Conservation (phyloP, 202 grass and related monocot species). For the Panicum virgatum region DNA sequence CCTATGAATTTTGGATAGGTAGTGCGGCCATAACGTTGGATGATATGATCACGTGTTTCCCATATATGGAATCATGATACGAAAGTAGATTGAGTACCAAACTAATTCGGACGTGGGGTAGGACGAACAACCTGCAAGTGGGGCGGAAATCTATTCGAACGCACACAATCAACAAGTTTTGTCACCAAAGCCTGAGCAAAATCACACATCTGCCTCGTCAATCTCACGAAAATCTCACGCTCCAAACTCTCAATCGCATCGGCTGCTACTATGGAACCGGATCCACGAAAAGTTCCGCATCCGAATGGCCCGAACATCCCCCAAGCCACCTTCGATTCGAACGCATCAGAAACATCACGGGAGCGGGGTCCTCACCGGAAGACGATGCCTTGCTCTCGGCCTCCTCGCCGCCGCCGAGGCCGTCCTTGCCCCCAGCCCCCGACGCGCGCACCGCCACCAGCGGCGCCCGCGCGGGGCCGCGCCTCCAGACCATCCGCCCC, state of each 20-base stretch:
- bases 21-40: background rate
- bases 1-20: no score
- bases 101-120: background rate
- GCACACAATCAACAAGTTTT: background rate
- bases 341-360: background rate
- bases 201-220: background rate
- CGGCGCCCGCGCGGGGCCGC: conserved; percentile 18
- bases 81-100: background rate
- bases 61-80: background rate
- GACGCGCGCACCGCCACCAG: conserved; percentile 62
- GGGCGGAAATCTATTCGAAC: background rate
- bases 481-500: conserved; percentile 41
- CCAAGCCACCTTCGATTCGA: background rate
- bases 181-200: background rate
- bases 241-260: no score
- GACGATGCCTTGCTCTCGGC: conserved; percentile 46
- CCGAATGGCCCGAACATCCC: conserved; percentile 11
- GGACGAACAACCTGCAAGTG: background rate
- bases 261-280: background rate
- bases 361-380: conserved; percentile 40
- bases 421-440: conserved; percentile 39
- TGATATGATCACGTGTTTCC: background rate
- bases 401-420: conserved; percentile 12
- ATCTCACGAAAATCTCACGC: no score
- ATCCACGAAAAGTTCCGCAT: conserved; percentile 6